Evolutionary conservation across 1,139 yeast genomes (phyloP).

Genomic region (Suhomyces bolitotheri): DNA sequence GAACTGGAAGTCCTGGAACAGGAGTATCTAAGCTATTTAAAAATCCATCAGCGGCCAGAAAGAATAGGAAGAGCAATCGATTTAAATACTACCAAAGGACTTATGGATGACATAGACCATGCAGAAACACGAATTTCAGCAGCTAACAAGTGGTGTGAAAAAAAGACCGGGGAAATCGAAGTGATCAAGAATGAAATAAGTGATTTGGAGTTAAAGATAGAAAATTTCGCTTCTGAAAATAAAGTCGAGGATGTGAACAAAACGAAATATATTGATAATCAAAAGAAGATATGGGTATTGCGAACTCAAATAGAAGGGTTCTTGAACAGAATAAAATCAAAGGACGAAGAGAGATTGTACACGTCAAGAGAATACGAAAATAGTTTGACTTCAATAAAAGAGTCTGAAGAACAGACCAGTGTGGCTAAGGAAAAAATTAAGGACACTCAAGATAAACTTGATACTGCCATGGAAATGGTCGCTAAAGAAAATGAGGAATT

Average conservation of each 20-base stretch:
- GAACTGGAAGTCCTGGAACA: constrained; percentile 28
- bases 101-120: constrained; percentile 40
- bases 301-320: constrained; percentile 39
- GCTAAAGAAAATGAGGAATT: constrained; percentile 26
- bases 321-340: constrained; percentile 36
- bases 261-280: constrained; percentile 24
- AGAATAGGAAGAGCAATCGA: constrained; percentile 36
- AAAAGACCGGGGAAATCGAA: constrained; percentile 36
- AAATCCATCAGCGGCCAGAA: constrained; percentile 24
- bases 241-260: constrained; percentile 21
- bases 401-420: constrained; percentile 46
- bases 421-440: constrained; percentile 30
- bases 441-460: constrained; percentile 31
- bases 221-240: constrained; percentile 20
- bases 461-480: constrained; percentile 26
- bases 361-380: constrained; percentile 65
- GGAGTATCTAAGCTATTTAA: constrained; percentile 28
- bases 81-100: constrained; percentile 25
- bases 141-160: constrained; percentile 40
- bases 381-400: constrained; percentile 56
- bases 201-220: constrained; percentile 23
- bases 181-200: constrained; percentile 22
- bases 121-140: constrained; percentile 42
- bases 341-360: constrained; percentile 59
- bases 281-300: constrained; percentile 41